Base-by-base conservation (phyloP, 306 rosid genomes). In the Vigna nakashimae region DNA sequence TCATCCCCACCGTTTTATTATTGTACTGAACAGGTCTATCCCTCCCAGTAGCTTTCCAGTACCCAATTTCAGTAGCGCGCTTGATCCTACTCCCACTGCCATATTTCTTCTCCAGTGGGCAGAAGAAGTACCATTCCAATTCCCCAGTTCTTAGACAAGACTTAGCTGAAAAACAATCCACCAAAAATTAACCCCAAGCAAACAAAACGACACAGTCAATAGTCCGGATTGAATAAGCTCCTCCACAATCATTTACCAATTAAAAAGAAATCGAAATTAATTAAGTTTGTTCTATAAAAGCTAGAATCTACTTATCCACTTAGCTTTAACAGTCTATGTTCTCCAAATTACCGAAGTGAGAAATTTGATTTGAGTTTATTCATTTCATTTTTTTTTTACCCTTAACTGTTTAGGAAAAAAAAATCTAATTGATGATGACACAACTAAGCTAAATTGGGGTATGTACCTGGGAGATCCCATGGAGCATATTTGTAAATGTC, bases 391-490 rank as follows among this genome's bases (percentile, higher is more conserved):
- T 48, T 0, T 0, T 48, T 48, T 4, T 6, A 0, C n/a, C n/a
- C 15, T 4, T 11, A 48, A 14, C 5, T 48, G 58, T 18, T 52
- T 8, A n/a, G 3, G 18, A 1, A 51, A 10, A 52, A 51, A 10
- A 52, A 51, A 8, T 7, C 12, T 3, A 17, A 17, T 45, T 6
- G n/a, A 4, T 15, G 18, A 42, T 49, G 8, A 49, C 53, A 49
- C 53, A 14, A 17, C 22, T 6, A 6, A 1, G 56, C 10, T 51
- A 51, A 51, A n/a, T n/a, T 51, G 18, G 56, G 8, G 56, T 51
- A 26, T 34, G 60, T 75, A 93, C 98, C 98, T 73, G 92, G 93
- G 50, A 93, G 97, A 71, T 90, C 94, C 93, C 92, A 90, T 5
- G 98, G 96, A 42, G 83, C 73, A 28, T 69, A 80, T 69, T 91